A percentile compares a stretch with the other conserved stretches of the same genome.
Evolutionary conservation across 164 flowering plant species (phyloP).

Genomic region (Nelumbo lutea): DNA sequence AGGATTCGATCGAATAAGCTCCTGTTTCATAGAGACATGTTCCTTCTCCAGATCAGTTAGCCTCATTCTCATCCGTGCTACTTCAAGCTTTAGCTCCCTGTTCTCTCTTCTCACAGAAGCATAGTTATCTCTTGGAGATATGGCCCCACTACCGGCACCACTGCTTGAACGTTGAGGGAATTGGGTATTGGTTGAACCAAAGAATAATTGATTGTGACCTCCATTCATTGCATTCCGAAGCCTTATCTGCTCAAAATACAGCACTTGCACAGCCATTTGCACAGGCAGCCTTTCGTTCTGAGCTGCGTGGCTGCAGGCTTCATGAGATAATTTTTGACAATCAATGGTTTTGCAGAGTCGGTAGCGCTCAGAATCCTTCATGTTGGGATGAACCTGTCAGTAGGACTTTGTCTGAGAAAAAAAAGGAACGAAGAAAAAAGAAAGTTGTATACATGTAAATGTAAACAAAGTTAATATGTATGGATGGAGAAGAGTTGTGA

Average conservation of each 20-base stretch:
- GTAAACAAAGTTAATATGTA: background rate
- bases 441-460: background rate
- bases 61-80: conserved; percentile 99
- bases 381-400: conserved; percentile 84
- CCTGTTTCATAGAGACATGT: conserved; percentile 94
- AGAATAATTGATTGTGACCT: conserved; percentile 73
- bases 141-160: conserved; percentile 90
- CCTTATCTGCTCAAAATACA: conserved; percentile 90
- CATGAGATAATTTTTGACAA: conserved; percentile 88
- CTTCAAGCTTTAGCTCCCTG: conserved; percentile 92
- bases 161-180: conserved; percentile 77
- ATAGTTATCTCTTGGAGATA: conserved; percentile 93
- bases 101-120: conserved; percentile 97
- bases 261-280: conserved; percentile 94
- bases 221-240: conserved; percentile 88
- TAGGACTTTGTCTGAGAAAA: background rate
- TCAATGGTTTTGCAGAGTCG: conserved; percentile 86
- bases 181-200: conserved; percentile 51
- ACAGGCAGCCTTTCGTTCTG: conserved; percentile 92
- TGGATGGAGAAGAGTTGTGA: background rate
- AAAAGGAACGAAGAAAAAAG: background rate
- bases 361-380: conserved; percentile 80
- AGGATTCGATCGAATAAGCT: conserved; percentile 65
- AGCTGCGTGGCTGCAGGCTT: conserved; percentile 98
- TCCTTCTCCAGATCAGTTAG: conserved; percentile 92